Evolutionary conservation across 2,329 filamentous ascomycete genomes (phyloP).

Genomic region (Botrytis fragariae): DNA sequence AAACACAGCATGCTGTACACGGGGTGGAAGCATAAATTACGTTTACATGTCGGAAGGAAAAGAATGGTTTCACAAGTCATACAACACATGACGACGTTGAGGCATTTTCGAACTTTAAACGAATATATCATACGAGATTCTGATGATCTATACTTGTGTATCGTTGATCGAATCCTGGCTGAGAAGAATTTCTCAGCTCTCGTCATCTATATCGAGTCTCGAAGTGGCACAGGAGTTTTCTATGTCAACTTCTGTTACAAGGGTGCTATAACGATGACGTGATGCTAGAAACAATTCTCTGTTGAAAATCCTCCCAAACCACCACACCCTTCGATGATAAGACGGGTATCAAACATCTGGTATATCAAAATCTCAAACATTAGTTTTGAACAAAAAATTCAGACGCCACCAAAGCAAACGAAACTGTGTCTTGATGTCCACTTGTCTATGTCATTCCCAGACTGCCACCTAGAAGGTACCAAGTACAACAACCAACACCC

Average conservation of each 20-base stretch:
- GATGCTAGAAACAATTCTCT: background rate
- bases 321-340: background rate
- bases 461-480: too few relatives aligned
- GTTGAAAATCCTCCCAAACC: background rate
- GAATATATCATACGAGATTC: too few relatives aligned
- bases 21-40: background rate
- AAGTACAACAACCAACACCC: background rate
- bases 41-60: background rate
- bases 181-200: too few relatives aligned
- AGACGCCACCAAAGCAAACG: background rate
- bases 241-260: background rate
- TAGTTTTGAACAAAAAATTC: background rate
- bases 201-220: background rate
- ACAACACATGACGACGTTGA: background rate
- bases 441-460: too few relatives aligned
- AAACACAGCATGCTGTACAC: background rate
- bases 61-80: background rate
- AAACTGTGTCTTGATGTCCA: background rate
- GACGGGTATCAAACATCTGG: too few relatives aligned
- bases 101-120: background rate
- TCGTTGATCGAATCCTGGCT: background rate
- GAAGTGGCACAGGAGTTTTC: background rate
- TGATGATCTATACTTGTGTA: background rate
- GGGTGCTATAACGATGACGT: background rate
- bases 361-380: background rate